Percentiles rank a stretch among this genome's conserved stretches.
These are phyloP conservation scores for Didymosphaeria variabile DNA, from an alignment of 2,329 filamentous ascomycete genomes.

Conservation along the genomic window DNA sequence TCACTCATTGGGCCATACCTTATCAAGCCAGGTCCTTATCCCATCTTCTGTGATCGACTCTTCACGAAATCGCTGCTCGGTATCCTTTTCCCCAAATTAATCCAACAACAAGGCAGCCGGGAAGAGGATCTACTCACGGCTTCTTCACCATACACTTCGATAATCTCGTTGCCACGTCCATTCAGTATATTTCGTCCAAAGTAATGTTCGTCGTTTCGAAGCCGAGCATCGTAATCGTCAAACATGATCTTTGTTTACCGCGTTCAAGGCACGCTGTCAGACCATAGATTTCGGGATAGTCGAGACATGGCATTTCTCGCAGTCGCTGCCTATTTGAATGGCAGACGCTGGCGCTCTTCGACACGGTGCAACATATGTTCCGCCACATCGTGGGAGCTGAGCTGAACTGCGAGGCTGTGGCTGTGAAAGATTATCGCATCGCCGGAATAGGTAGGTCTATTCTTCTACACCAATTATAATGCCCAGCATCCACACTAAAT, in stretches of 20 bases:
- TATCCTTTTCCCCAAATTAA: background rate
- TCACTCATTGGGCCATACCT: background rate
- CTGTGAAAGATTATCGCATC: background rate
- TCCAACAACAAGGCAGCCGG: too few species aligned
- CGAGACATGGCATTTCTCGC: background rate
- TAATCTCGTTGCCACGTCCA: background rate
- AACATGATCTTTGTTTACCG: background rate
- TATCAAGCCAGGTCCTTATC: constrained; percentile 4
- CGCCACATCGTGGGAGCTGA: background rate
- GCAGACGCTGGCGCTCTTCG: background rate
- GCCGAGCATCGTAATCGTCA: background rate
- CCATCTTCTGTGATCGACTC: constrained; percentile 1
- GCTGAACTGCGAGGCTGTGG: background rate
- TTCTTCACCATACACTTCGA: background rate
- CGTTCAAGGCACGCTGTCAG: background rate
- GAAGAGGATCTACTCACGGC: background rate
- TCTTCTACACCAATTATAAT: background rate
- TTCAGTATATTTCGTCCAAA: background rate
- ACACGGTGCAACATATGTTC: too few species aligned
- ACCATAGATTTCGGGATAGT: background rate
- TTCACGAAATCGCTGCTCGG: constrained; percentile 4
- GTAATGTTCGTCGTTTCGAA: background rate
- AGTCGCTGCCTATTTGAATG: background rate
- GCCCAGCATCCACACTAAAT: background rate
- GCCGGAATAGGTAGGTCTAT: background rate